These are phyloP conservation scores for Vanrija humicola DNA, from an alignment of 1,284 basidiomycete species.

Conservation along the genomic window DNA sequence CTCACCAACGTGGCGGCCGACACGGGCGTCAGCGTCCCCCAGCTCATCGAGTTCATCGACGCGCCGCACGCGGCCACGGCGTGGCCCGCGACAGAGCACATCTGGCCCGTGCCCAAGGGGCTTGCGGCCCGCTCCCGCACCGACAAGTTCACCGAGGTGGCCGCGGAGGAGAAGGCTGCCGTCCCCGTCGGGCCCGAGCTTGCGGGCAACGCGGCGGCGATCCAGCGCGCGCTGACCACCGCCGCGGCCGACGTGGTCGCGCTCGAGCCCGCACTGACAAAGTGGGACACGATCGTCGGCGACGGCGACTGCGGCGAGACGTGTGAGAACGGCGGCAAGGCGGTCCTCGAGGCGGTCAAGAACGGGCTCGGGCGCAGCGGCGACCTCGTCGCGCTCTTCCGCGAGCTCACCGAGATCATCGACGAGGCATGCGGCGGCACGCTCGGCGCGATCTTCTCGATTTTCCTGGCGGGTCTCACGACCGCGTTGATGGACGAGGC, in stretches of 20 bases:
- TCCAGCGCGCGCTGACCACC: slow-evolving; percentile 27
- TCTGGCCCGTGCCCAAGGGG: slow-evolving; percentile 30
- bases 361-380: slow-evolving; percentile 34
- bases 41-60: slow-evolving; percentile 50
- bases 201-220: slow-evolving; percentile 18
- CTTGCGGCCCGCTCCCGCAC: slow-evolving; percentile 26
- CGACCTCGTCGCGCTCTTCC: slow-evolving; percentile 42
- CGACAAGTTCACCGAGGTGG: slow-evolving; percentile 36
- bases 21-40: slow-evolving; percentile 21
- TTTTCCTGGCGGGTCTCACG: slow-evolving; percentile 45
- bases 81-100: slow-evolving; percentile 47
- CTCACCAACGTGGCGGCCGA: slow-evolving; percentile 43
- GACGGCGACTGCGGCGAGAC: slow-evolving; percentile 49
- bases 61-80: slow-evolving; percentile 49
- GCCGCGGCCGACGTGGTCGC: slow-evolving; percentile 38
- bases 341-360: slow-evolving; percentile 29
- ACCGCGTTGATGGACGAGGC: slow-evolving; percentile 31
- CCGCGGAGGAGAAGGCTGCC: slow-evolving; percentile 28
- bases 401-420: slow-evolving; percentile 43
- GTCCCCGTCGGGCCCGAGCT: slow-evolving; percentile 33
- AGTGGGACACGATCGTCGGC: slow-evolving; percentile 50
- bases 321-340: slow-evolving; percentile 41
- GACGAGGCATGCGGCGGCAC: slow-evolving; percentile 46
- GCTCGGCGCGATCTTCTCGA: slow-evolving; percentile 46
- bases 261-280: slow-evolving; percentile 50